phyloP scores from a whole-genome alignment of 441 rosid species.

The Heliophila coronopifolia region DNA sequence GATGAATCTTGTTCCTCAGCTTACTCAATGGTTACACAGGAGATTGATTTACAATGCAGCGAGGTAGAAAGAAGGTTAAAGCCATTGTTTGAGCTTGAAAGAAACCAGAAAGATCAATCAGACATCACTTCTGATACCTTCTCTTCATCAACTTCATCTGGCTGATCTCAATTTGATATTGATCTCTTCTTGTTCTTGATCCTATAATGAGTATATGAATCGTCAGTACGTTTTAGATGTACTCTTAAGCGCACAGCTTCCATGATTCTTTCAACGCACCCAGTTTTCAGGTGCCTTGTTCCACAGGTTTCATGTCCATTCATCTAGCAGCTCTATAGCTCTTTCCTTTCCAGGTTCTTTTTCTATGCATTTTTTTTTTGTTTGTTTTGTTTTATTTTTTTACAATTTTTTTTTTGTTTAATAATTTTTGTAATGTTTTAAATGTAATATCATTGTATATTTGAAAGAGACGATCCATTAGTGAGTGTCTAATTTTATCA shows the following conservation, averaged over 20 bases:
- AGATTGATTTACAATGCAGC: slow-evolving; percentile 50
- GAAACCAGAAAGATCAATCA: slow-evolving; percentile 33
- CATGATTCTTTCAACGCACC: slow-evolving; percentile 22
- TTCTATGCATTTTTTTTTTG: slow-evolving; percentile 6
- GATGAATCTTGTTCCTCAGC: slow-evolving; percentile 74
- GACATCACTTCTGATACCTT: slow-evolving; percentile 8
- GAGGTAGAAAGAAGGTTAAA: slow-evolving; percentile 71
- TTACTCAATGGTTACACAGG: slow-evolving; percentile 55
- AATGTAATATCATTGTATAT: slow-evolving; percentile 29
- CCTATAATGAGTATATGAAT: slow-evolving; percentile 6
- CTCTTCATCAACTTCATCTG: slow-evolving; percentile 13
- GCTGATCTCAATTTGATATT: slow-evolving; percentile 8
- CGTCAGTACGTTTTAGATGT: slow-evolving; percentile 6
- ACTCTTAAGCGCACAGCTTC: slow-evolving; percentile 19
- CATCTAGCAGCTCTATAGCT: neutral
- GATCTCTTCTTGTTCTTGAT: too few relatives aligned
- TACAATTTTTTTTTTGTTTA: neutral
- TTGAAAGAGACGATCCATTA: slow-evolving; percentile 17
- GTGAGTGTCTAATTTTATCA: too few relatives aligned
- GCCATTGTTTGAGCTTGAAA: slow-evolving; percentile 56
- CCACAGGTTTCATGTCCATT: slow-evolving; percentile 10
- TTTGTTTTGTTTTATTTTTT: slow-evolving; percentile 3
- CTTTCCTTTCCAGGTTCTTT: neutral
- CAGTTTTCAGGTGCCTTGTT: slow-evolving; percentile 18
- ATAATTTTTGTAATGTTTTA: slow-evolving; percentile 4